These are phyloP conservation scores for Leccinum aurantiacum DNA, from an alignment of 768 basidiomycete species.

Conservation along the genomic window DNA sequence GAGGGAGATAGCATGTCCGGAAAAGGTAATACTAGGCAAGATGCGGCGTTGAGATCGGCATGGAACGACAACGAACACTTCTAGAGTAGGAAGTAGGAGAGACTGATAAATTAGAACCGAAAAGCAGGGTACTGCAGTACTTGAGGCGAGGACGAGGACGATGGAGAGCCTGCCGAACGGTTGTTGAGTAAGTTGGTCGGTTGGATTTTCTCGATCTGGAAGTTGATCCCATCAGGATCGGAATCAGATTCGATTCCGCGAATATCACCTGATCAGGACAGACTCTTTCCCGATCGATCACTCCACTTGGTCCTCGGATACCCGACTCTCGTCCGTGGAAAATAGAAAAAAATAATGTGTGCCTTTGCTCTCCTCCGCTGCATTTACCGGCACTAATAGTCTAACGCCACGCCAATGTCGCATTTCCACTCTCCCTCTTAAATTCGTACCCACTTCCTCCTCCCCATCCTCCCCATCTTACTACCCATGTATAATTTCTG, in stretches of 20 bases:
- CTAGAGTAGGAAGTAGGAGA: not conserved
- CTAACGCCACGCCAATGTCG: slow-evolving; percentile 2
- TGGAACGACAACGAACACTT: slow-evolving; percentile 4
- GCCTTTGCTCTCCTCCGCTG: not conserved
- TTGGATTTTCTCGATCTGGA: slow-evolving; percentile 12
- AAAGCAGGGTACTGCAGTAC: not conserved
- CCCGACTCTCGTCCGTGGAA: slow-evolving; percentile 6
- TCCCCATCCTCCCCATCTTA: slow-evolving; percentile 1
- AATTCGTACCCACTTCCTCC: not conserved
- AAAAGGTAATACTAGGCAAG: slow-evolving; percentile 14
- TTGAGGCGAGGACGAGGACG: not conserved
- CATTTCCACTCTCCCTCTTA: slow-evolving; percentile 5
- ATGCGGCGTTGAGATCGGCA: slow-evolving; percentile 20
- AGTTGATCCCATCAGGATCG: slow-evolving; percentile 27
- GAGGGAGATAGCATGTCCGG: not conserved
- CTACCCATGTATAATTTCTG: slow-evolving; percentile 14
- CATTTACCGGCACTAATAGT: not conserved
- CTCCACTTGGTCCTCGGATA: slow-evolving; percentile 25
- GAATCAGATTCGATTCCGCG: slow-evolving; percentile 27
- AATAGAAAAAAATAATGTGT: not conserved
- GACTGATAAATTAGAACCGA: not conserved
- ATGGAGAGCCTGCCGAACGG: not conserved
- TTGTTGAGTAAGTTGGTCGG: not conserved
- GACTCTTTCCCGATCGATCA: not conserved
- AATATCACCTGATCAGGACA: slow-evolving; percentile 5